A percentile compares a stretch with the other conserved stretches of the same genome.
Evolutionary conservation across 2,329 filamentous ascomycete genomes (phyloP).

Genomic region (Sarocladiaceae sp.): DNA sequence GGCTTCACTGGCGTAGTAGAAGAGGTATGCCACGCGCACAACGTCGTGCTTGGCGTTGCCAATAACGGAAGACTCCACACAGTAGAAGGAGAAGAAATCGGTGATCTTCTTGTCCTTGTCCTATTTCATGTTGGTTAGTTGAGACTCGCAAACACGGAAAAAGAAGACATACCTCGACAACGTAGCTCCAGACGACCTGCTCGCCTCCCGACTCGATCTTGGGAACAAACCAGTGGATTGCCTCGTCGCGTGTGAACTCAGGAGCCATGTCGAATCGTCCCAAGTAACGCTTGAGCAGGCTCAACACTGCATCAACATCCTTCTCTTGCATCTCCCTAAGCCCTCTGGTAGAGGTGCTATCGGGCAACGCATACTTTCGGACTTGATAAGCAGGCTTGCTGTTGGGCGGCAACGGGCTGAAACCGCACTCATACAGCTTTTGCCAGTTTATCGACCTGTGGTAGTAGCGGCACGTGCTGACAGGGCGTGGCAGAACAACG

Average conservation of each 20-base stretch:
- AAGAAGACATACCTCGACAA: slow-evolving; percentile 76
- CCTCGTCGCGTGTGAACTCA: slow-evolving; percentile 73
- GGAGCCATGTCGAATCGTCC: slow-evolving; percentile 80
- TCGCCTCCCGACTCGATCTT: slow-evolving; percentile 55
- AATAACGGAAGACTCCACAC: slow-evolving; percentile 89
- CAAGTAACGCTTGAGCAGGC: slow-evolving; percentile 73
- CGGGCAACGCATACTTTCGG: slow-evolving; percentile 78
- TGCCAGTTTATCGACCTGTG: slow-evolving; percentile 93
- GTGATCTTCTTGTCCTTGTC: slow-evolving; percentile 73
- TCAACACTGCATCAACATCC: slow-evolving; percentile 72
- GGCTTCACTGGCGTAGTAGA: slow-evolving; percentile 88
- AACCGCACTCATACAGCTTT: slow-evolving; percentile 91
- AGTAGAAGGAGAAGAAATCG: slow-evolving; percentile 97
- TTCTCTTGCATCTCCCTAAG: slow-evolving; percentile 75
- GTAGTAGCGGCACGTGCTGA: slow-evolving; percentile 93
- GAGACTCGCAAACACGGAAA: neutral
- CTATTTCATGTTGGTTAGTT: slow-evolving; percentile 22
- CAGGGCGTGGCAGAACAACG: slow-evolving; percentile 82
- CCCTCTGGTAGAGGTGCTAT: slow-evolving; percentile 66
- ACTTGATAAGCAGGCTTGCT: slow-evolving; percentile 86
- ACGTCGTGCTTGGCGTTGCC: slow-evolving; percentile 71
- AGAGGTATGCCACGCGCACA: slow-evolving; percentile 89
- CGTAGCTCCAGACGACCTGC: slow-evolving; percentile 90
- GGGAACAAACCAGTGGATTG: slow-evolving; percentile 83
- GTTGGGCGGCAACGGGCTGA: slow-evolving; percentile 78